Evolutionary conservation across 108 stramenopile genomes (phyloP).

Genomic region (Schizochytrium sp.): DNA sequence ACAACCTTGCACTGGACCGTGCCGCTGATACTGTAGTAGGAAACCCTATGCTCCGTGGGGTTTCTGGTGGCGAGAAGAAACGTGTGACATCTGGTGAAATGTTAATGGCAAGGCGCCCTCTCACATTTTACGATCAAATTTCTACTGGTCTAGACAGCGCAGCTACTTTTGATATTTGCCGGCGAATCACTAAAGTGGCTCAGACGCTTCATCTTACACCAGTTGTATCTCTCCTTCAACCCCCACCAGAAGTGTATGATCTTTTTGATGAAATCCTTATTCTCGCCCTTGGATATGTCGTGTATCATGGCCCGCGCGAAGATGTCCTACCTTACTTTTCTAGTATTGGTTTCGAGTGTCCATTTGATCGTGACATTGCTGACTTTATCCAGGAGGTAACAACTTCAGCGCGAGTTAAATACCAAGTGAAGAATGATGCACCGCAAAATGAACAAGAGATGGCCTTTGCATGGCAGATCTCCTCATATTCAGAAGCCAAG

Average conservation of each 20-base stretch:
- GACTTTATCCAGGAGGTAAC: conserved; percentile 78
- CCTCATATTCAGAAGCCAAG: background rate
- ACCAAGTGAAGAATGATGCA: background rate
- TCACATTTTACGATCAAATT: conserved; percentile 80
- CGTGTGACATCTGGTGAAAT: conserved; percentile 89
- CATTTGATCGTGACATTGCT: conserved; percentile 82
- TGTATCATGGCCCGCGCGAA: conserved; percentile 85
- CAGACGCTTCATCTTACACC: conserved; percentile 64
- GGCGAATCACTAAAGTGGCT: conserved; percentile 68
- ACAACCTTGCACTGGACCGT: conserved; percentile 71
- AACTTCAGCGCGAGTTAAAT: conserved; percentile 24
- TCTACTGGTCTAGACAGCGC: conserved; percentile 85
- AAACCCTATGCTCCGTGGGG: conserved; percentile 81
- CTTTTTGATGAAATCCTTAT: conserved; percentile 89
- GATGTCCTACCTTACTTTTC: conserved; percentile 78
- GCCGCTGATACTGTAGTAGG: conserved; percentile 76
- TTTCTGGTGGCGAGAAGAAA: conserved; percentile 87
- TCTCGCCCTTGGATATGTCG: conserved; percentile 82
- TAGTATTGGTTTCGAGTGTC: conserved; percentile 80
- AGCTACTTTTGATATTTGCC: conserved; percentile 84
- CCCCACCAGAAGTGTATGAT: conserved; percentile 89
- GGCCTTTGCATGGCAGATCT: conserved; percentile 10
- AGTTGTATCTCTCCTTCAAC: conserved; percentile 85
- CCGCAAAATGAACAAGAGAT: background rate
- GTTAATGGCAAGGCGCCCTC: conserved; percentile 68